Base-by-base conservation (phyloP, 1,284 basidiomycete species). In the Volvariella volvacea region DNA sequence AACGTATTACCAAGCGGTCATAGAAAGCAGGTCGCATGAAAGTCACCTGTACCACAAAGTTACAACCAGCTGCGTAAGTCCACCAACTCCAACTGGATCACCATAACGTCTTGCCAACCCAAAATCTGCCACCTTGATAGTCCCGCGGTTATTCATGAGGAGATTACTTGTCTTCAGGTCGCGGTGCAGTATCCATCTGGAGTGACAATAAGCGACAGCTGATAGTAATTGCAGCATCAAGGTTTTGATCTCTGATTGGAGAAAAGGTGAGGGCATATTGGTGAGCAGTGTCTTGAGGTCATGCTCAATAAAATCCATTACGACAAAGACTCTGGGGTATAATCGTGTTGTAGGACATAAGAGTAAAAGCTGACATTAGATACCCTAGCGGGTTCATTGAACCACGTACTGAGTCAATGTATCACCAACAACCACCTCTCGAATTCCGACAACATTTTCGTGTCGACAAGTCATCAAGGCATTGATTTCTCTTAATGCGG, bases 291-390 rank as follows among this genome's bases (percentile, higher is more conserved):
- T 90, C 67, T 99, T 99, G 59, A 99, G 83, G 63, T 99, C 95
- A 64, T 99, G 96, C 65, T 99, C 96, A 60, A 99, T 94, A 60
- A 99, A 99, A 58, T 98, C 95, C 93, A 98, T 98, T 22, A 97
- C 94, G 50, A 99, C 92, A 66, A 93, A 99, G 44, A 98, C 92
- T 71, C 92, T 94, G 71, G 43, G 50, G 39, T 43, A 47, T 50
- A 47, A 36, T 16, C 34, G 33, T 46, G 42, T 45, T 40, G 47
- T 33, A 30, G 6, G 6, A 28, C 25, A 48, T 41, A 50, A 57
- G 53, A 56, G 58, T 54, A 53, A 59, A 56, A 61, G 53, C 59
- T 46, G 30, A 50, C 47, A 37, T 46, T 47, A 50, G 49, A 44
- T 45, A 52, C 41, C 38, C 34, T 42, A 34, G 53, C 50, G 50